phyloP scores from a whole-genome alignment of 1,139 yeast species.

The Scheffersomyces cryptocercus region DNA sequence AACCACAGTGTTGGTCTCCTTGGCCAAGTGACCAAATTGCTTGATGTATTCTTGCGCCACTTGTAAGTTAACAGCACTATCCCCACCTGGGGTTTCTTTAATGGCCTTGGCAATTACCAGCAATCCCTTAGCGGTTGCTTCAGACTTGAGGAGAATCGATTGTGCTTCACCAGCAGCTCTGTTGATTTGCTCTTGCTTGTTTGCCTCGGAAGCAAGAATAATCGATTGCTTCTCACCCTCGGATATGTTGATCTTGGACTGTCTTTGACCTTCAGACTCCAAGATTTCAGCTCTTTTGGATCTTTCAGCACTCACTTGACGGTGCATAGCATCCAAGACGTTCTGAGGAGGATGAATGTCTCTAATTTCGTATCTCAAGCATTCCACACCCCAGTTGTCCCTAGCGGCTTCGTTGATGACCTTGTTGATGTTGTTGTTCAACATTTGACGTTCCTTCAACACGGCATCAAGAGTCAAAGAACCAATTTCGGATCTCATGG shows the following conservation, averaged over 20 bases:
- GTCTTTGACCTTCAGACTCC: constrained; percentile 84
- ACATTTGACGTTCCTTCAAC: constrained; percentile 69
- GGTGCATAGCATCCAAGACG: constrained; percentile 89
- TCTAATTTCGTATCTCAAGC: constrained; percentile 82
- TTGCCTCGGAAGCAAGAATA: constrained; percentile 72
- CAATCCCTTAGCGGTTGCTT: constrained; percentile 76
- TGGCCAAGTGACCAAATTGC: constrained; percentile 80
- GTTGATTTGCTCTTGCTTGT: constrained; percentile 61
- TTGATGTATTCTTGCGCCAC: constrained; percentile 84
- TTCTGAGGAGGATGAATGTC: constrained; percentile 87
- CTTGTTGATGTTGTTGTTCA: constrained; percentile 72
- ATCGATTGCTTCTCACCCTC: constrained; percentile 76
- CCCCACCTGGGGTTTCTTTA: constrained; percentile 66
- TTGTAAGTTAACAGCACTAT: constrained; percentile 73
- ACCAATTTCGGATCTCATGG: constrained; percentile 89
- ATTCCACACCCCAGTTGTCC: constrained; percentile 81
- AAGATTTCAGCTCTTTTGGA: constrained; percentile 84
- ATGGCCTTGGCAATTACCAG: constrained; percentile 67
- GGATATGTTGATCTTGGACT: constrained; percentile 75
- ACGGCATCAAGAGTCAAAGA: constrained; percentile 78
- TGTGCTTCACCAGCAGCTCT: constrained; percentile 71
- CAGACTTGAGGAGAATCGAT: constrained; percentile 65
- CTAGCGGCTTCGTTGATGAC: constrained; percentile 83
- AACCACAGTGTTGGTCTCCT: constrained; percentile 76
- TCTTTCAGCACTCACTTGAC: constrained; percentile 85